Evolutionary conservation across 2,329 filamentous ascomycete genomes (phyloP).

Genomic region (Aspergillus fischeri): DNA sequence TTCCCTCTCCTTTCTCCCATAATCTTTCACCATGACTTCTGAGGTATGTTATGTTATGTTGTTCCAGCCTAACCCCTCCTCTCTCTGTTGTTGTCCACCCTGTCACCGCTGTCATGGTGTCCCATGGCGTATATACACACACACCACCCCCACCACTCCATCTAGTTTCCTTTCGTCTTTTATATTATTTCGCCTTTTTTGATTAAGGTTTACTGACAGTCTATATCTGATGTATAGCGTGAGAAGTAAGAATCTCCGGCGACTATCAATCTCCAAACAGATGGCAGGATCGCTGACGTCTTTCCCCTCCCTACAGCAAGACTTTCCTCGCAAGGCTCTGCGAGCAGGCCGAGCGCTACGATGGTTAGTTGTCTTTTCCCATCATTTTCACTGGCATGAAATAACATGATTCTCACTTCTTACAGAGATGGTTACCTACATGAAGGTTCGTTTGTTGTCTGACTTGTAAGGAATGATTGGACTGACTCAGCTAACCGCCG

Average conservation of each 20-base stretch:
- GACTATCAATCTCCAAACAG: slow-evolving; percentile 9
- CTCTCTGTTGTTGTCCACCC: slow-evolving; percentile 28
- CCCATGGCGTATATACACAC: slow-evolving; percentile 6
- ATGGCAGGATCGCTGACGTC: slow-evolving; percentile 34
- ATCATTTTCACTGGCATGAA: slow-evolving; percentile 3
- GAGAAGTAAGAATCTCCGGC: slow-evolving; percentile 57
- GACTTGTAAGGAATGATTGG: slow-evolving; percentile 3
- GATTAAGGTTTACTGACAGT: slow-evolving; percentile 20
- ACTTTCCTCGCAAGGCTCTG: slow-evolving; percentile 99
- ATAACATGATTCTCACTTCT: slow-evolving; percentile 24
- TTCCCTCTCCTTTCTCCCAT: slow-evolving; percentile 14
- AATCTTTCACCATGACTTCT: slow-evolving; percentile 53
- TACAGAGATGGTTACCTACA: slow-evolving; percentile 93
- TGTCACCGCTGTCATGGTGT: slow-evolving; percentile 24
- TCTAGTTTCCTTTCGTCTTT: slow-evolving; percentile 20
- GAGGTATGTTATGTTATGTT: slow-evolving; percentile 53
- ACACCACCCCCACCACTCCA: slow-evolving; percentile 7
- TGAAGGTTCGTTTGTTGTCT: slow-evolving; percentile 65
- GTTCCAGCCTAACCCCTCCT: slow-evolving; percentile 33
- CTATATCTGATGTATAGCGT: slow-evolving; percentile 50
- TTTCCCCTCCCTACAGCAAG: slow-evolving; percentile 63
- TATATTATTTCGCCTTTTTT: not conserved
- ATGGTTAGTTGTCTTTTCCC: slow-evolving; percentile 59
- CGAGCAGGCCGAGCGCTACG: slow-evolving; percentile 99
- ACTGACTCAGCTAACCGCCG: slow-evolving; percentile 17